These are phyloP conservation scores for Ampelocalamus luodianensis DNA, from an alignment of 176 grass and related monocot genomes.

Conservation along the genomic window DNA sequence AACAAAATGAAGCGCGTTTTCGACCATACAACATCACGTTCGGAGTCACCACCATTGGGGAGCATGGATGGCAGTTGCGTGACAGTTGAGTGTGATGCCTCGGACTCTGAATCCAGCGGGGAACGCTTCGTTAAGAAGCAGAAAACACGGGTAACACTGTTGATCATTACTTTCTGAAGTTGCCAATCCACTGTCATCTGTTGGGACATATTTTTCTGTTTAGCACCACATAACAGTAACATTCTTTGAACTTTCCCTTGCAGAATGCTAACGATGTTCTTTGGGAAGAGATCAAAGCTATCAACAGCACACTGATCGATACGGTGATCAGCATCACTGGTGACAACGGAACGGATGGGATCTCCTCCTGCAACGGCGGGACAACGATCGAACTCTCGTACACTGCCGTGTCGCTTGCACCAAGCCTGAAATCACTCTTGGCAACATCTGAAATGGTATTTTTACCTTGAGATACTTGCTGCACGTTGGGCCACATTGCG, in stretches of 20 bases:
- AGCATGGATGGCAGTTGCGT: conserved; percentile 25
- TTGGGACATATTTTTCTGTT: background rate
- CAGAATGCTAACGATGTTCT: conserved; percentile 8
- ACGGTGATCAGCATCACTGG: conserved; percentile 21
- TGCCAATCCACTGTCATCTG: background rate
- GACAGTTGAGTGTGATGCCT: background rate
- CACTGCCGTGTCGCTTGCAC: background rate
- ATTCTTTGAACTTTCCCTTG: background rate
- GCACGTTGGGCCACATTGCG: background rate
- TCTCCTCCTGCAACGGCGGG: background rate
- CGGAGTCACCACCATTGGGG: background rate
- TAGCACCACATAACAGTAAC: background rate
- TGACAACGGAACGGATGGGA: background rate
- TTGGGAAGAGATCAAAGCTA: conserved; percentile 29
- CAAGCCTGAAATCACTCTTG: background rate
- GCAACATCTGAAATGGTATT: too few species aligned
- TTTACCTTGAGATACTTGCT: background rate
- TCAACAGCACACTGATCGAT: conserved; percentile 35
- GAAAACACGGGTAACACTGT: conserved; percentile 11
- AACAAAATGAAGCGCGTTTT: conserved; percentile 34
- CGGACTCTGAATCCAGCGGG: background rate
- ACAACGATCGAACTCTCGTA: conserved; percentile 33
- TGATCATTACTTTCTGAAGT: conserved; percentile 12
- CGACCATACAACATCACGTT: background rate
- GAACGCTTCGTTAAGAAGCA: background rate